Percentiles rank a stretch among this genome's conserved stretches.
Evolutionary conservation across 2,329 filamentous ascomycete genomes (phyloP).

Genomic region (Myriosclerotinia curreyana): DNA sequence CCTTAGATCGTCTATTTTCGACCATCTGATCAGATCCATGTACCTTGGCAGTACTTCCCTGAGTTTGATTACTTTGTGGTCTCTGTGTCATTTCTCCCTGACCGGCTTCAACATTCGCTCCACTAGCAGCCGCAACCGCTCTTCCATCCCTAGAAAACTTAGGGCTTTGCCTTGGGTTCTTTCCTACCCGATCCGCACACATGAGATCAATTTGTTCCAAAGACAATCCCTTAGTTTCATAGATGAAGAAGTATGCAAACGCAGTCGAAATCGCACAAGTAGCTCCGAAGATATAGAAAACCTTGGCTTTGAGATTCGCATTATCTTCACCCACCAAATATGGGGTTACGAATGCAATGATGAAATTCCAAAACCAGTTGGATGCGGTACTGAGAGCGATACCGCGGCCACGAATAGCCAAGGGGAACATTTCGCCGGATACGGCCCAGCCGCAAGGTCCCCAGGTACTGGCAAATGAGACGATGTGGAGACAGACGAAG

Average conservation of each 20-base stretch:
- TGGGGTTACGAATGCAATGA: constrained; percentile 65
- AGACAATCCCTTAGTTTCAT: constrained; percentile 68
- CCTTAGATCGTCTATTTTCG: not conserved
- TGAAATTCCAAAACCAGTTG: constrained; percentile 87
- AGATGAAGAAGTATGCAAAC: constrained; percentile 56
- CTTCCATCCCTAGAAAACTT: not conserved
- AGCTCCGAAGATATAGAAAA: constrained; percentile 57
- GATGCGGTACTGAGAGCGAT: constrained; percentile 80
- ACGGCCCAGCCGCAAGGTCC: constrained; percentile 72
- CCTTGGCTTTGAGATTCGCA: constrained; percentile 37
- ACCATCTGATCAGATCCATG: not conserved
- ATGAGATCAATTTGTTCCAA: constrained; percentile 70
- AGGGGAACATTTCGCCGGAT: constrained; percentile 85
- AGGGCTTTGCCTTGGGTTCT: not conserved
- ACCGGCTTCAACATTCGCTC: not conserved
- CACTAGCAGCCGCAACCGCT: not conserved
- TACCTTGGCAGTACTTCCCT: not conserved
- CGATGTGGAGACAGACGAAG: constrained; percentile 81
- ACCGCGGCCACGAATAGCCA: constrained; percentile 70
- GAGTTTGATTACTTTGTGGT: not conserved
- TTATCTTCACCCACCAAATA: constrained; percentile 58
- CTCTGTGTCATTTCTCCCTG: not conserved
- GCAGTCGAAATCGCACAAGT: constrained; percentile 52
- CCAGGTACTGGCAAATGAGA: constrained; percentile 80
- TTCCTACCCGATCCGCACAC: constrained; percentile 35